These are phyloP conservation scores for Saussurea involucrata DNA, from an alignment of 129 eudicot species.

Conservation along the genomic window DNA sequence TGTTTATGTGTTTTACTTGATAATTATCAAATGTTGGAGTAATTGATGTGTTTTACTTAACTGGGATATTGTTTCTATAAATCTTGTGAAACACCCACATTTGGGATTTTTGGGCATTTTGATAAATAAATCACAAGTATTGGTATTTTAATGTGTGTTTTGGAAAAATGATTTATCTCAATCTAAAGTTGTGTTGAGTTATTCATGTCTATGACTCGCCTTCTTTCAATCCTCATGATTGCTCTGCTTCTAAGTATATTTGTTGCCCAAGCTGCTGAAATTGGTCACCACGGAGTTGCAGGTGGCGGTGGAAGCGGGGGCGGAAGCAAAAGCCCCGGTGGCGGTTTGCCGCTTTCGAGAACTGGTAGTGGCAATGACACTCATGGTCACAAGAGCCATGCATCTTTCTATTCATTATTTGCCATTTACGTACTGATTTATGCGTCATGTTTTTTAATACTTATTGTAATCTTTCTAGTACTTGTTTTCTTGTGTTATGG, in stretches of 20 bases:
- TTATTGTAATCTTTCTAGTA: neutral
- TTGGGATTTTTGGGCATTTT: too few relatives aligned
- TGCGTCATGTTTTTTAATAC: neutral
- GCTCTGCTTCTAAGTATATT: neutral
- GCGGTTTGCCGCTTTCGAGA: neutral
- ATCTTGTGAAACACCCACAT: too few relatives aligned
- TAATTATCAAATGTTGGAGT: too few relatives aligned
- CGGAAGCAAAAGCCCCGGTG: neutral
- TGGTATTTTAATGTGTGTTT: too few relatives aligned
- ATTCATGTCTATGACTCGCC: slow-evolving; percentile 7
- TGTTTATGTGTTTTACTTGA: too few relatives aligned
- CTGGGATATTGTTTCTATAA: too few relatives aligned
- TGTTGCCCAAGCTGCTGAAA: neutral
- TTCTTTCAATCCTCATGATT: neutral
- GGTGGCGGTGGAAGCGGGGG: neutral
- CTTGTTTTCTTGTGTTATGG: neutral
- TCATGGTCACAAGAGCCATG: neutral
- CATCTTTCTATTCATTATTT: neutral
- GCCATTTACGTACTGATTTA: neutral
- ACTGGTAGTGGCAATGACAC: neutral
- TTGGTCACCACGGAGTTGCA: neutral
- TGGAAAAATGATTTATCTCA: too few relatives aligned
- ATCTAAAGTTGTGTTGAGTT: too few relatives aligned
- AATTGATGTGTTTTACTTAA: too few relatives aligned
- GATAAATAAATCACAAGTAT: too few relatives aligned